Evolutionary conservation across 192 early-diverging fungal species (phyloP).

Genomic region (Polychytrium aggregatum): DNA sequence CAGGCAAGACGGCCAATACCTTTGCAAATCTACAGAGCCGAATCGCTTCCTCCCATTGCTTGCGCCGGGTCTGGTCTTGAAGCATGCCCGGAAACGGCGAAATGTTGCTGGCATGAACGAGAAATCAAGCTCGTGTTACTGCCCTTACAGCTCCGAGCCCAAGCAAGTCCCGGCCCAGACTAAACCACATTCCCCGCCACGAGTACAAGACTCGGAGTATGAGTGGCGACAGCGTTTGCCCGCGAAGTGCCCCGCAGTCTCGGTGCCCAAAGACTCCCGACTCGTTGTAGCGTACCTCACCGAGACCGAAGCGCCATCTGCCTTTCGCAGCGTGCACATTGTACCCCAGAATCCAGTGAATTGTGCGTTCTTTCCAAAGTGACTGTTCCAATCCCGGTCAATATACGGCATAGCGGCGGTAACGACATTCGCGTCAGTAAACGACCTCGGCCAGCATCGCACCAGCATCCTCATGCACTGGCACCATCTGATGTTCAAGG

Average conservation of each 20-base stretch:
- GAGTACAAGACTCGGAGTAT: too few species aligned
- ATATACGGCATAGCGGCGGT: not conserved
- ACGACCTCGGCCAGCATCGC: not conserved
- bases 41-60: constrained; percentile 54
- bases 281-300: constrained; percentile 16
- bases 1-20: too few species aligned
- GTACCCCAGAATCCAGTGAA: constrained; percentile 36
- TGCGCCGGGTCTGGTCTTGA: constrained; percentile 39
- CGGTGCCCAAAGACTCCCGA: too few species aligned
- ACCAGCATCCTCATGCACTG: too few species aligned
- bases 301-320: constrained; percentile 39
- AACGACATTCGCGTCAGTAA: not conserved
- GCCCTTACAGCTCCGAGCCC: too few species aligned
- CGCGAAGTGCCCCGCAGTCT: too few species aligned
- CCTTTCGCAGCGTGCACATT: constrained; percentile 36
- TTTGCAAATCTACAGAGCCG: constrained; percentile 41
- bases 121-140: too few species aligned
- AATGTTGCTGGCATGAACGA: constrained; percentile 22
- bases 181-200: too few species aligned
- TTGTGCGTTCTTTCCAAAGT: constrained; percentile 42
- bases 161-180: too few species aligned
- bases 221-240: too few species aligned
- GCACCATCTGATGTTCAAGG: not conserved
- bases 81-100: constrained; percentile 38
- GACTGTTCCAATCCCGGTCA: constrained; percentile 2